phyloP scores from a whole-genome alignment of 2,329 filamentous ascomycete species.

The Verticillium nonalfalfae region DNA sequence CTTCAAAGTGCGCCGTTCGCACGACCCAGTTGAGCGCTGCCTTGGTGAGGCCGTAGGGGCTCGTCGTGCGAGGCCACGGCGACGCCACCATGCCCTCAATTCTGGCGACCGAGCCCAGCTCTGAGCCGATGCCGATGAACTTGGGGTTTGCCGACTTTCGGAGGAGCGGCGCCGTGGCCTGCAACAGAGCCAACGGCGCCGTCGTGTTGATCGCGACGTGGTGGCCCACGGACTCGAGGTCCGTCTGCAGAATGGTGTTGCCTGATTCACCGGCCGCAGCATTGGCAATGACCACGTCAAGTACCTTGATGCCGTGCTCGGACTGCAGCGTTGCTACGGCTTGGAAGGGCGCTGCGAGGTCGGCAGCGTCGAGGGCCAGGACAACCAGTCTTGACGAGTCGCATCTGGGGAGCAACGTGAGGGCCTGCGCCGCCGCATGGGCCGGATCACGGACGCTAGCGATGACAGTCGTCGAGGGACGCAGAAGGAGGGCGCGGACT shows the following conservation, averaged over 20 bases:
- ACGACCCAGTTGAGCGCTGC: slow-evolving; percentile 13
- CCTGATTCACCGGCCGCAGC: slow-evolving; percentile 25
- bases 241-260: slow-evolving; percentile 15
- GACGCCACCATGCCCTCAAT: not conserved
- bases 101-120: slow-evolving; percentile 14
- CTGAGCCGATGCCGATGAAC: slow-evolving; percentile 18
- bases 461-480: slow-evolving; percentile 24
- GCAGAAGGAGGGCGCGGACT: slow-evolving; percentile 1
- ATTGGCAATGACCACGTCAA: slow-evolving; percentile 49
- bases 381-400: slow-evolving; percentile 28
- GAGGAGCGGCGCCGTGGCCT: slow-evolving; percentile 20
- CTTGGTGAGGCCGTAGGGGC: slow-evolving; percentile 14
- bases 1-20: slow-evolving; percentile 13
- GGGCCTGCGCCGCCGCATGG: slow-evolving; percentile 16
- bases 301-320: slow-evolving; percentile 24
- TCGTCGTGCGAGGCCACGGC: not conserved
- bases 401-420: slow-evolving; percentile 27
- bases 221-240: not conserved
- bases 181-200: slow-evolving; percentile 8
- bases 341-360: slow-evolving; percentile 21
- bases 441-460: slow-evolving; percentile 29
- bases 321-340: slow-evolving; percentile 21
- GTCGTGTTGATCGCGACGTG: slow-evolving; percentile 31
- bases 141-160: slow-evolving; percentile 11
- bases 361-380: slow-evolving; percentile 32